Percentiles rank a stretch among this genome's conserved stretches.
phyloP scores from a whole-genome alignment of 495 filamentous ascomycete genomes.

The Evernia prunastri region DNA sequence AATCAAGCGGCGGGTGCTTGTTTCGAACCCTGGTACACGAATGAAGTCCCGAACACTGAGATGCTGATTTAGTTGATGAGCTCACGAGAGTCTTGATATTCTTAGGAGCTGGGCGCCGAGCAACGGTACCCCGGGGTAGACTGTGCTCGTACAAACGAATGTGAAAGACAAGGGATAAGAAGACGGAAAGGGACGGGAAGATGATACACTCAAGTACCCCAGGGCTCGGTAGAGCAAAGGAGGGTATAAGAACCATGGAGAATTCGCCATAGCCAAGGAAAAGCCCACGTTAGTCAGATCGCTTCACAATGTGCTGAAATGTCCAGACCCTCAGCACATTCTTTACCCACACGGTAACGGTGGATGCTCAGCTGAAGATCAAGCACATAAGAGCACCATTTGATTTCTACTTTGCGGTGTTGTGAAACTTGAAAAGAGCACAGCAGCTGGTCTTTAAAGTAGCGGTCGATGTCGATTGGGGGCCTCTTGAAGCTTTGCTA shows the following conservation, averaged over 20 bases:
- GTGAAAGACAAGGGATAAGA: slow-evolving; percentile 6
- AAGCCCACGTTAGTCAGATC: slow-evolving; percentile 2
- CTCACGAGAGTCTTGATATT: neutral
- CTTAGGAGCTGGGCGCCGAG: neutral
- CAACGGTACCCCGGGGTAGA: neutral
- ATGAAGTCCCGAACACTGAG: neutral
- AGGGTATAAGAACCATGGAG: neutral
- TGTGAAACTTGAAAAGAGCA: slow-evolving; percentile 5
- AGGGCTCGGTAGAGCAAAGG: neutral
- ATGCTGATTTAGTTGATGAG: neutral
- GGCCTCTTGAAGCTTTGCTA: slow-evolving; percentile 4
- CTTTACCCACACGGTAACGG: slow-evolving; percentile 4
- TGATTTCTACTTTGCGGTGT: neutral
- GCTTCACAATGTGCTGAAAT: slow-evolving; percentile 14
- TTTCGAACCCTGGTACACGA: neutral
- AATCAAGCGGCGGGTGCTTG: neutral
- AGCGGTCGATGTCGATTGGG: slow-evolving; percentile 15
- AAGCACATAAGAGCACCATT: slow-evolving; percentile 18
- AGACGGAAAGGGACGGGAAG: slow-evolving; percentile 12
- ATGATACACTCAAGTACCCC: slow-evolving; percentile 5
- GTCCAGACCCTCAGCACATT: neutral
- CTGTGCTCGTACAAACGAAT: slow-evolving; percentile 10
- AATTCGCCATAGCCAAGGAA: neutral
- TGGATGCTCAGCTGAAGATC: slow-evolving; percentile 7
- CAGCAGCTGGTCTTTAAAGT: slow-evolving; percentile 6